Base-by-base conservation (phyloP, 805 yeast species). In the Wickerhamomyces bovis region DNA sequence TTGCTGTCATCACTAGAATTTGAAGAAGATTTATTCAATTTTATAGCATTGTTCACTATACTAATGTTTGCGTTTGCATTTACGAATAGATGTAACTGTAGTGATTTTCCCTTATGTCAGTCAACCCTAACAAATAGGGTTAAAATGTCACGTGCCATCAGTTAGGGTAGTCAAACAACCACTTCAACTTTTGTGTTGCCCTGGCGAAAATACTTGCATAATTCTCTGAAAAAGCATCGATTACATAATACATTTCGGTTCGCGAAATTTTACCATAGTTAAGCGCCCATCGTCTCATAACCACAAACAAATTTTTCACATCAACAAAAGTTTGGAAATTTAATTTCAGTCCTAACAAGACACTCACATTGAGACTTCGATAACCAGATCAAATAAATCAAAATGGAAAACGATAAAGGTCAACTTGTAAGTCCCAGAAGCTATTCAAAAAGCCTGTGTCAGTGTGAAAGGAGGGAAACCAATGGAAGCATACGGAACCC, bases 341-440 rank as follows among this genome's bases (percentile, higher is more conserved):
- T 35, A 26, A 41, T 41, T 43, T 33, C 36, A 33, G 36, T 33
- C 36, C 36, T 33, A 33, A 33, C 36, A n/a, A 33, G 36, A 33
- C 11, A n/a, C 36, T 33, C 31, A 33, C 36, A 33, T 18, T 33
- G 20, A 33, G 36, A 33, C 36, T 33, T 33, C 20, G 13, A 16
- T 33, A 33, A 33, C 36, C 36, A 33, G 25, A 36, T 26, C 52
- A 59, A 51, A 38, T 44, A 65, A 68, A 69, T 63, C 85, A 89
- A 76, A 71, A 92, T 92, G 99, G 98, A 92, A 85, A 92, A 94
- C 99, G 98, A 94, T 76, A 89, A 88, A 82, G 98, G 99, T 77
- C 95, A 89, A 83, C 84, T 89, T 79, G 97, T 89, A 87, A 76
- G 96, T 88, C 64, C 36, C 36, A 33, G 20, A 33, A 16, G 20